Evolutionary conservation across 1,284 basidiomycete species (phyloP).

Genomic region (Fomitiporia mediterranea): DNA sequence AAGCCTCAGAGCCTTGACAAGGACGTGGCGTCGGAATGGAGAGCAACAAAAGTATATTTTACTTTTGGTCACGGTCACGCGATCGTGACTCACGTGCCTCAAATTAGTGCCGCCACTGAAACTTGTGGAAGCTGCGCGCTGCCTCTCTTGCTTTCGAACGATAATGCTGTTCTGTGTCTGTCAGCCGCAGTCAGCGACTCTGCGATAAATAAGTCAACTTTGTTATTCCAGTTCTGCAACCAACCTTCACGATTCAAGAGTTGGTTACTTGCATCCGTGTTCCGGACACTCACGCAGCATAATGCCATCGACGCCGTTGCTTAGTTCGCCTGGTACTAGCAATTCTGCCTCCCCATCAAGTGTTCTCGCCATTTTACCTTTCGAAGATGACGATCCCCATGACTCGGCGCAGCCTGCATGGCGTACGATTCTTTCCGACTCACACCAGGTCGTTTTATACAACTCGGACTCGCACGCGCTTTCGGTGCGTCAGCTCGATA

Average conservation of each 20-base stretch:
- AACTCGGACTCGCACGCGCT: slow-evolving; percentile 83
- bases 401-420: slow-evolving; percentile 32
- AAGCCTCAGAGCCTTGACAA: no score
- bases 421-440: slow-evolving; percentile 70
- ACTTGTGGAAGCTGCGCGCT: neutral
- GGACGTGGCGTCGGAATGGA: no score
- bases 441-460: slow-evolving; percentile 86
- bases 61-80: no score
- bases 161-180: neutral
- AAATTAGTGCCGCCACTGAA: neutral
- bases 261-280: no score
- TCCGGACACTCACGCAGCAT: neutral
- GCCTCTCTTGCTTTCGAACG: neutral
- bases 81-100: neutral
- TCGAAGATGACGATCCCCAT: neutral
- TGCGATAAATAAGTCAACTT: neutral
- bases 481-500: slow-evolving; percentile 48
- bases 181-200: neutral
- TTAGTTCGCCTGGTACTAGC: neutral
- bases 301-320: neutral
- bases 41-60: no score
- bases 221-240: neutral
- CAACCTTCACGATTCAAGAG: neutral
- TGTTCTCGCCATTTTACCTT: slow-evolving; percentile 2
- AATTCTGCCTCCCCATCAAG: slow-evolving; percentile 2